Evolutionary conservation across 73 alveolate species (phyloP), one percentile per base, ranked within the genome.

Genomic region (Breviolum minutum): DNA sequence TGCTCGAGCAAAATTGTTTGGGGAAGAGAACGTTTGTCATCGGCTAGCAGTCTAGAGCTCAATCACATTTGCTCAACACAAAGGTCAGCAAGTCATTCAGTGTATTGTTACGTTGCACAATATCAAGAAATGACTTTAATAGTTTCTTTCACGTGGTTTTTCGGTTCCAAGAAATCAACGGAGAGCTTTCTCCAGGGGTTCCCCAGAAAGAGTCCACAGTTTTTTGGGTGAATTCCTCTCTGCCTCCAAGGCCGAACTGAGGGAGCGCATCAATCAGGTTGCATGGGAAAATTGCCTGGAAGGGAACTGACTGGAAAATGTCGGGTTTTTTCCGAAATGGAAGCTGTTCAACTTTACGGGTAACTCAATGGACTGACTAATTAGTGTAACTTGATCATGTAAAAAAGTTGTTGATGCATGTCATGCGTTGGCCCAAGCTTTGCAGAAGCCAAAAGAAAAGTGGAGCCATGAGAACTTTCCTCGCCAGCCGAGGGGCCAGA

Each of bases 251-350:
- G 95, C 95, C 40, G 82, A 87, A 64, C 22, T 87, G 32, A 62
- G 95, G 40, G 66, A 64, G 82, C 95, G 95, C 12, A 87, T 87
- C 95, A n/a, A n/a, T 17, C 95, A 87, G 95, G 95, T 32, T 16
- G 27, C 24, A n/a, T 66, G 86, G 86, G 26, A 22, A 32, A 68
- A 68, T 0, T 68, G 54, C 54, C 54, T 40, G 54, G 5, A 0
- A 40, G n/a, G n/a, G 54, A 40, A 40, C 54, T 40, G 54, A 40
- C 54, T 40, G 54, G 54, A 0, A 40, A 40, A 40, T 40, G 5
- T 40, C 3, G 54, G 3, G 0, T 40, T 40, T 40, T 3, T 3
- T 40, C 3, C n/a, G n/a, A n/a, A n/a, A n/a, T 40, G 54, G 54
- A 40, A 40, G 54, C 54, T 40, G 54, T 40, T 40, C 5, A 3